Evolutionary conservation across 2,329 filamentous ascomycete genomes (phyloP), one percentile per base, ranked within the genome.

Genomic region (Fonsecaea monophora): DNA sequence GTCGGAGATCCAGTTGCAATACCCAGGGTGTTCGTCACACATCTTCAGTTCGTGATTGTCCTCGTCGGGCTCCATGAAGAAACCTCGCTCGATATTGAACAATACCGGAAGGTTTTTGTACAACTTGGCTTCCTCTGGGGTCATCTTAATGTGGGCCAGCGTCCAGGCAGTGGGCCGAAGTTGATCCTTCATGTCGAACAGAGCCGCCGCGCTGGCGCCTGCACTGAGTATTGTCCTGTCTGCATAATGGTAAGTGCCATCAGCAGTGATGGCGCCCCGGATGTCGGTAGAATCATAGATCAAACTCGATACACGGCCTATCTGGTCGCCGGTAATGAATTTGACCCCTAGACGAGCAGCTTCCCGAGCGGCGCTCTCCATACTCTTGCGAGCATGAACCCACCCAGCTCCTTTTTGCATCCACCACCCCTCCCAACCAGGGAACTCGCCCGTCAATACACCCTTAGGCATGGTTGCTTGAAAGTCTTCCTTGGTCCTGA

Each of bases 21-120:
- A 87, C 3, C 85, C 85, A 0, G 85, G 84, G 65, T 86, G 84
- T 69, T 87, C 84, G 68, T 87, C 85, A 53, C 77, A 78, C 53
- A 78, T 74, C 64, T 78, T 79, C 2, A 79, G 73, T 67, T 77
- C 61, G 75, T 77, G 69, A 77, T 74, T 75, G 9, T 79, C 75
- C 50, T 75, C 74, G 72, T 85, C 62, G 76, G 78, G 60, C 64
- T 84, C 82, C 73, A 84, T 83, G 74, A 83, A 83, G 74, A 84
- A 84, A 1, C 82, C 82, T 35, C 79, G 74, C 4, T 81, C 80
- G 53, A 81, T 77, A 40, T 84, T 80, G 69, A 83, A 83, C 0
- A 84, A 74, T 0, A 83, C 81, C 0, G 82, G 82, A 0, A 77
- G 71, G 53, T 76, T 71, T 63, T 79, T 81, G 73, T 82, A 83